Percentiles rank a stretch among this genome's conserved stretches.
phyloP scores from a whole-genome alignment of 257 asterid species.

The Knoxia roxburghii region DNA sequence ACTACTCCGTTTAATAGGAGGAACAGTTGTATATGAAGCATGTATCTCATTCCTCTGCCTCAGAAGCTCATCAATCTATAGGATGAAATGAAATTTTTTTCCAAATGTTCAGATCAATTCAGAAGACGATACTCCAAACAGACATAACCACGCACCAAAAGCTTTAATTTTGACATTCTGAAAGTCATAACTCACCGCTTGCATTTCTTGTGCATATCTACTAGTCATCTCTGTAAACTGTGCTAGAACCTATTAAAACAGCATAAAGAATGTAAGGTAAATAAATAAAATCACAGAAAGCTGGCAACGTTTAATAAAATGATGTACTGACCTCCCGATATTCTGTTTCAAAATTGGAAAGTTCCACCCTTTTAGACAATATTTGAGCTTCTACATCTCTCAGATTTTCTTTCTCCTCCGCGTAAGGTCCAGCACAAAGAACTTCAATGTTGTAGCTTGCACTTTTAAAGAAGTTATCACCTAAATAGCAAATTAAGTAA shows the following conservation, averaged over 20 bases:
- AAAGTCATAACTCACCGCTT: conserved; percentile 52
- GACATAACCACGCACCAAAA: background rate
- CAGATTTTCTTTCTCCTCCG: conserved; percentile 79
- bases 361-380: conserved; percentile 83
- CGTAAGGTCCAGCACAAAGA: conserved; percentile 62
- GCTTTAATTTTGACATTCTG: background rate
- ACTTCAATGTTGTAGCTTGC: conserved; percentile 80
- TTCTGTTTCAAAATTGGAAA: conserved; percentile 90
- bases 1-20: conserved; percentile 57
- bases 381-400: conserved; percentile 77
- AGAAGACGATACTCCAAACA: background rate
- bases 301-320: conserved; percentile 1
- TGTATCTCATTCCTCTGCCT: conserved; percentile 77
- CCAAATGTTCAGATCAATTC: background rate
- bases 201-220: conserved; percentile 93
- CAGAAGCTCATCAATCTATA: conserved; percentile 91
- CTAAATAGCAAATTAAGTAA: conserved; percentile 32
- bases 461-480: conserved; percentile 94
- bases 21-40: conserved; percentile 62
- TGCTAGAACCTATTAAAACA: conserved; percentile 61
- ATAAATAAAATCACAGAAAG: conserved; percentile 2
- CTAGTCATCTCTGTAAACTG: conserved; percentile 96
- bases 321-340: conserved; percentile 65
- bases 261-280: conserved; percentile 18
- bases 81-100: conserved; percentile 1